Base-by-base conservation (phyloP, 805 yeast species). In the Teunomyces kruisii region DNA sequence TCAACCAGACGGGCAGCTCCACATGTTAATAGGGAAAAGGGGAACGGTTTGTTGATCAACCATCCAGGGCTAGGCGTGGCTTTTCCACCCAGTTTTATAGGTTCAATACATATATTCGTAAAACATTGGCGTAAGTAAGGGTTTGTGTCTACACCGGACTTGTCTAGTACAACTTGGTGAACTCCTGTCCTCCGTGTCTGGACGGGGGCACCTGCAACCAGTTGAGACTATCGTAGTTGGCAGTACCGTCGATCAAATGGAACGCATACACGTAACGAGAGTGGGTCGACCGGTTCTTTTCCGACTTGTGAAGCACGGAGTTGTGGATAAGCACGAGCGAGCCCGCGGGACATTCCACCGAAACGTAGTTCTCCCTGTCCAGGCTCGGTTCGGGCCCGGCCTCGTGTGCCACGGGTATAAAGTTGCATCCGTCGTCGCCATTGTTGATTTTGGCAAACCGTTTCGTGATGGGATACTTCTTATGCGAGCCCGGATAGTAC, bases 221-320 rank as follows among this genome's bases (percentile, higher is more conserved):
- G 58, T 86, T 86, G 55, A 71, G 61, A 16, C 67, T 65, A 58
- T 86, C 94, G 55, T 85, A 87, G 19, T 74, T 60, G 9, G 78
- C 68, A 1, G 49, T 62, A 2, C 92, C 92, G 42, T 87, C 94
- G 45, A 87, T 84, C 36, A 84, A 75, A 58, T 87, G 95, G 64
- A 87, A 87, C 0, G 94, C 84, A 62, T 86, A 87, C 0, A 90
- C 94, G 56, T 72, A 85, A 50, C 95, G 72, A 8, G 88, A 81
- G 45, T 69, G 71, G 4, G 52, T 52, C 9, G 86, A 79, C 1
- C 56, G 40, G 57, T 87, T 87, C 43, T 68, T 68, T 52, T 80
- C 87, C 3, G 89, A 83, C 61, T 84, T 82, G 59, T 87, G 95
- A 16, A 87, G 60, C 2, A 86, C 86, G 0, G 82, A 71, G 52